These are phyloP conservation scores for Chenopodium suecicum DNA, from an alignment of 148 eudicot genomes.

Conservation along the genomic window DNA sequence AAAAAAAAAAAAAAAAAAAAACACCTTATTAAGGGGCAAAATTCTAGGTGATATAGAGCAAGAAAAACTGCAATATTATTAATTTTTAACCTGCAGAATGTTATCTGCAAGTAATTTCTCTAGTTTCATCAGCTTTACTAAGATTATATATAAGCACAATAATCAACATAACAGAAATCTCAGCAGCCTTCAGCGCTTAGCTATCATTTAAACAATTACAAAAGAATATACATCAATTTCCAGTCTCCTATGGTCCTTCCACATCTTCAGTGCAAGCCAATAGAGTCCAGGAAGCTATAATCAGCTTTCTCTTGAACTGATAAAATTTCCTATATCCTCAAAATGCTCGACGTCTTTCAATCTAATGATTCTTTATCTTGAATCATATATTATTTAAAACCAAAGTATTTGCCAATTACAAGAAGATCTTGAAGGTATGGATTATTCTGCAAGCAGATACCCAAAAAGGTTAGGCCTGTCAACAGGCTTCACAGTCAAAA, in stretches of 20 bases:
- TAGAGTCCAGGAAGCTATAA: background rate
- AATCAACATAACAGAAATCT: background rate
- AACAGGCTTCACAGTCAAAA: conserved; percentile 6
- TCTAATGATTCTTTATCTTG: conserved; percentile 16
- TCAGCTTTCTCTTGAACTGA: conserved; percentile 1
- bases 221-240: conserved; percentile 20
- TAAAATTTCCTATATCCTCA: conserved; percentile 16
- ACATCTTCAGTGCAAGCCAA: background rate
- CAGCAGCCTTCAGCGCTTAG: conserved; percentile 6
- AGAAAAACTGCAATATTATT: background rate
- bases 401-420: conserved; percentile 9
- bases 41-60: background rate
- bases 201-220: background rate
- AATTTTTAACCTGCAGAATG: background rate
- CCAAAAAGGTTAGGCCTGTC: conserved; percentile 8
- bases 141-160: conserved; percentile 4
- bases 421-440: conserved; percentile 6
- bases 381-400: conserved; percentile 18
- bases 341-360: background rate
- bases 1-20: too few species aligned
- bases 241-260: background rate
- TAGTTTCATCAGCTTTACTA: background rate
- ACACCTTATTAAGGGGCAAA: too few species aligned
- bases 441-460: conserved; percentile 15
- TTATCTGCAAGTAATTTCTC: background rate